Base-by-base conservation (phyloP, 371 early-diverging fungal genomes). In the Mortierella sp. region DNA sequence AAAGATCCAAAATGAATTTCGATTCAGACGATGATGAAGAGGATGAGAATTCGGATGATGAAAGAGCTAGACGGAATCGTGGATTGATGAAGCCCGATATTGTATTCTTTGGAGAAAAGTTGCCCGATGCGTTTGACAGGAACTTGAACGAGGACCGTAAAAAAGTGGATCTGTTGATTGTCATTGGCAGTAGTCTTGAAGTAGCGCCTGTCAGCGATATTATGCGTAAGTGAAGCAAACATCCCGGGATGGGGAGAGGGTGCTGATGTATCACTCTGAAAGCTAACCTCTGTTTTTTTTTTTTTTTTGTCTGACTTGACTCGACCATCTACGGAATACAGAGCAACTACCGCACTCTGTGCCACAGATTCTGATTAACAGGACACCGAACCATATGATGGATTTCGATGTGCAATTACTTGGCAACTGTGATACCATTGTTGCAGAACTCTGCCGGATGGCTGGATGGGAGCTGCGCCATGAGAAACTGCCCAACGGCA, bases 151-250 rank as follows among this genome's bases (percentile, higher is more conserved):
- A 75, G 14, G 97, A 97, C 80, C 84, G 85, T 12, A 85, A 89
- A 16, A 72, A 90, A 47, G 90, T 90, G 14, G 96, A 97, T 79
- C 70, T 97, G 47, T 67, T 97, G 50, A 86, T 97, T 45, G 97
- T 96, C 12, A 96, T 97, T 88, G 97, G 97, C 0, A 92, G 93
- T 21, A 92, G 92, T 11, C 82, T 97, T n/a, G 94, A 95, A 70
- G 96, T 97, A 1, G 91, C 94, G 1, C 97, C 97, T 7, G 96
- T 97, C 0, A 92, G 94, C 0, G 91, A 92, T 48, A 93, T 96
- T 57, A 93, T 93, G 90, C 84, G 86, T 82, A 73, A 72, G 69
- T 51, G 46, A 16, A 11, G 16, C 16, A 11, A 16, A 9, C 16
- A 16, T n/a, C n/a, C n/a, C n/a, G n/a, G n/a, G n/a, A n/a, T n/a